Evolutionary conservation across 352 stramenopile species (phyloP).

Genomic region (Phytopythium delawarense): DNA sequence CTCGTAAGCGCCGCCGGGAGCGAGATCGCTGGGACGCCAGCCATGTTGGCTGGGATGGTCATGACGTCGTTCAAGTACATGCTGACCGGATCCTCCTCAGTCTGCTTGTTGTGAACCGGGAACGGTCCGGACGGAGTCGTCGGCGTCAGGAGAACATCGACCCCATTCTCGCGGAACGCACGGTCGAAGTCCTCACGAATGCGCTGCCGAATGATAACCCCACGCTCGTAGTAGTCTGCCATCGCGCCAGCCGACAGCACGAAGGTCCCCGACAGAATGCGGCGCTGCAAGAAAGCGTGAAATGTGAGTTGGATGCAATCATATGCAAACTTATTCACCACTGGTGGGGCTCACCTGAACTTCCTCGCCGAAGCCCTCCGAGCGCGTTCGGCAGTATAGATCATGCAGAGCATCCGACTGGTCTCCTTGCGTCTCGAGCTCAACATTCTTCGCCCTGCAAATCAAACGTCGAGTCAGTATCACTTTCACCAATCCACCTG

Average conservation of each 20-base stretch:
- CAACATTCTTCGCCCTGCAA: slow-evolving; percentile 47
- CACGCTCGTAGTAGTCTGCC: slow-evolving; percentile 89
- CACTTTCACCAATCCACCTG: background rate
- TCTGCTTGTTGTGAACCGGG: slow-evolving; percentile 44
- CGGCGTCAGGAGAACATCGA: slow-evolving; percentile 86
- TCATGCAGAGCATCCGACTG: slow-evolving; percentile 81
- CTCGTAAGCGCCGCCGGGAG: slow-evolving; percentile 63
- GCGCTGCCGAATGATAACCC: slow-evolving; percentile 69
- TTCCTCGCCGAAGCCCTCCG: slow-evolving; percentile 89
- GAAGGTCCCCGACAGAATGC: slow-evolving; percentile 90
- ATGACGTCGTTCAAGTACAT: slow-evolving; percentile 93
- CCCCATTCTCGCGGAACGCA: slow-evolving; percentile 41
- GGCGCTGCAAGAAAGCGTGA: slow-evolving; percentile 34
- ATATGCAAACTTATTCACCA: background rate
- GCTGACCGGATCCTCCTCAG: slow-evolving; percentile 62
- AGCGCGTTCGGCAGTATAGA: slow-evolving; percentile 84
- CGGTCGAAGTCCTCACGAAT: slow-evolving; percentile 77
- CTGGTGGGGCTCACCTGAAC: slow-evolving; percentile 53
- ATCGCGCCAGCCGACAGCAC: slow-evolving; percentile 86
- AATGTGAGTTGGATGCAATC: background rate
- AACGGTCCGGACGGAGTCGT: slow-evolving; percentile 86
- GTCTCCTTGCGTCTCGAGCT: slow-evolving; percentile 43
- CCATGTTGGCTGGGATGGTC: slow-evolving; percentile 88
- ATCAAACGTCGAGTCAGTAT: slow-evolving; percentile 3
- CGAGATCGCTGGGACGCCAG: slow-evolving; percentile 82